These are phyloP conservation scores for Suillus subalutaceus DNA, from an alignment of 768 basidiomycete species.

Conservation along the genomic window DNA sequence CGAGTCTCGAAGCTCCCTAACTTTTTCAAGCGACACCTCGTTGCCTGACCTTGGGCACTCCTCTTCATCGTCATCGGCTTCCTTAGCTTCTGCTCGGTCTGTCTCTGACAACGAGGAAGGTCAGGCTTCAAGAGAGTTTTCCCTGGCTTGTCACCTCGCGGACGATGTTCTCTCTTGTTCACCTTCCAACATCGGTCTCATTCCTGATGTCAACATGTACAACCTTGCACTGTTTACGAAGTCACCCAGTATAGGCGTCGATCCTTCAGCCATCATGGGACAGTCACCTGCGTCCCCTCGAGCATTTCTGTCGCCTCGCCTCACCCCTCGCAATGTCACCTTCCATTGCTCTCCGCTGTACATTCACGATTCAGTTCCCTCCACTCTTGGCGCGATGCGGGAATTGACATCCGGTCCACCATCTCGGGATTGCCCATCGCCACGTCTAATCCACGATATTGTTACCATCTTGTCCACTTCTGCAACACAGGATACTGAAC, in stretches of 20 bases:
- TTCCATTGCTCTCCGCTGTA: neutral
- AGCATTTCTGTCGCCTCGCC: neutral
- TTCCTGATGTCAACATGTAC: constrained; percentile 41
- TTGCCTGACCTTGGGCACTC: neutral
- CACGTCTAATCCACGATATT: constrained; percentile 34
- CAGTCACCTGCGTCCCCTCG: constrained; percentile 6
- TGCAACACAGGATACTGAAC: constrained; percentile 8
- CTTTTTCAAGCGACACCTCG: neutral
- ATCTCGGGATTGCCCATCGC: constrained; percentile 24
- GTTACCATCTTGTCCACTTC: constrained; percentile 32
- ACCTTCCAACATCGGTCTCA: constrained; percentile 25
- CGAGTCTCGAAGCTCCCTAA: neutral
- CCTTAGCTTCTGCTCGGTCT: neutral
- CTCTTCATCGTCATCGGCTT: constrained; percentile 1
- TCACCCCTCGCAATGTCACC: constrained; percentile 5
- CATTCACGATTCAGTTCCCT: neutral
- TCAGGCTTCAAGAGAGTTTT: neutral
- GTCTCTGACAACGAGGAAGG: neutral
- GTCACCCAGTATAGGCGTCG: constrained; percentile 32
- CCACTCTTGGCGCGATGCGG: neutral
- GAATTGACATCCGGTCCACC: constrained; percentile 5
- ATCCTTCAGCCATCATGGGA: constrained; percentile 43
- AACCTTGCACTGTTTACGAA: constrained; percentile 22
- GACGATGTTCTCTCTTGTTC: constrained; percentile 18
- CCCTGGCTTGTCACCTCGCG: constrained; percentile 8